phyloP scores from a whole-genome alignment of 768 basidiomycete genomes.

The Kwoniella mangroviensis region DNA sequence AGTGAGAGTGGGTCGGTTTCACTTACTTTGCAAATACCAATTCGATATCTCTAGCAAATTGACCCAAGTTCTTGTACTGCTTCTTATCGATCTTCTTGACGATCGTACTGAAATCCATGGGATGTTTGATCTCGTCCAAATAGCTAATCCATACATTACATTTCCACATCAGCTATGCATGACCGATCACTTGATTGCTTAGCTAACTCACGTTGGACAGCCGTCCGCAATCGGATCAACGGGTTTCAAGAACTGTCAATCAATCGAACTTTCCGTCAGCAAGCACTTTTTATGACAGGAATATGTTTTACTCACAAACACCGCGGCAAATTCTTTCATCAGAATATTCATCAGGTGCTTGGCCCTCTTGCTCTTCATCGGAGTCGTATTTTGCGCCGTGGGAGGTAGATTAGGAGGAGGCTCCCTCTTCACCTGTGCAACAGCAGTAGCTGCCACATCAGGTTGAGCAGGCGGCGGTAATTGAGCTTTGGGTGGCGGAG shows the following conservation, averaged over 20 bases:
- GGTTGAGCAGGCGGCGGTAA: not conserved
- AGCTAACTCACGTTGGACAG: constrained; percentile 78
- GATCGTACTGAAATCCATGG: constrained; percentile 94
- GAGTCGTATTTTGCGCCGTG: constrained; percentile 27
- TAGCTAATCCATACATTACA: constrained; percentile 64
- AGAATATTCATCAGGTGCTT: constrained; percentile 34
- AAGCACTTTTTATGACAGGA: not conserved
- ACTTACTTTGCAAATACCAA: constrained; percentile 75
- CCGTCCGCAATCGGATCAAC: constrained; percentile 83
- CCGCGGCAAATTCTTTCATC: constrained; percentile 30
- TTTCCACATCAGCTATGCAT: not conserved
- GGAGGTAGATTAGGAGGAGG: constrained; percentile 36
- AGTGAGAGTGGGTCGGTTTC: no score
- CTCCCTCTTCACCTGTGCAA: not conserved
- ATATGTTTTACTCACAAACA: constrained; percentile 27
- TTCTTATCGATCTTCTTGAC: constrained; percentile 68
- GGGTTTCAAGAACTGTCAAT: constrained; percentile 67
- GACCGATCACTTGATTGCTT: not conserved
- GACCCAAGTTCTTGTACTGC: constrained; percentile 78
- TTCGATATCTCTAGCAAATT: constrained; percentile 76
- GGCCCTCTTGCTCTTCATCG: constrained; percentile 43
- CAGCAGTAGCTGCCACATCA: not conserved
- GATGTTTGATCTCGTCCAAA: constrained; percentile 83
- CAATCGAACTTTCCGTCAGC: not conserved
- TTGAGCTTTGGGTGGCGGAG: constrained; percentile 4